Base-by-base conservation (phyloP, 2,329 filamentous ascomycete genomes). In the Apiospora sp. region DNA sequence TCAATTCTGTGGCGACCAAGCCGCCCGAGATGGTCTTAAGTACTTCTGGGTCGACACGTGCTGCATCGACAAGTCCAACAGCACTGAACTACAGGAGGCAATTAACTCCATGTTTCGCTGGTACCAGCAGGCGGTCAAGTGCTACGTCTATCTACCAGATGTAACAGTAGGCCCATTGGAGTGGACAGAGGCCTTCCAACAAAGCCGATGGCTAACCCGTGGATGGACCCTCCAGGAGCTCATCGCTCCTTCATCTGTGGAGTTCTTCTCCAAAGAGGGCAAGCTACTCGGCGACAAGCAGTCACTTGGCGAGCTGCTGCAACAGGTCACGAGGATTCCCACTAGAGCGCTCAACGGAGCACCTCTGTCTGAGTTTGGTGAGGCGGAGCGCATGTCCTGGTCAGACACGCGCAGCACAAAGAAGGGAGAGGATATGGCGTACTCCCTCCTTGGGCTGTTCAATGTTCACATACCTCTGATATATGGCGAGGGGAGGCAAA, bases 401-500 rank as follows among this genome's bases (percentile, higher is more conserved):
- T 77, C 75, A 37, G 73, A 75, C 1, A 58, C 68, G 16, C 71
- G 78, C 34, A 24, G 73, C 34, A 79, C 75, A 12, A 78, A 73
- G 10, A 73, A 75, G 24, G 49, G 70, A 69, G 74, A 80, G 69
- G 77, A 81, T 68, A 69, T 74, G 30, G 77, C 77, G 0, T 80
- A 80, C 69, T 78, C 74, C 46, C 67, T 81, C 3, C 68, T 81
- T 14, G 79, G 78, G 0, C 68, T 79, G 2, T 79, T 80, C 37
- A 73, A 71, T 30, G 71, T 80, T 16, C 77, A 76, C 46, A 76
- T 81, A 70, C 76, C 80, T 3, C 69, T 81, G 19, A 74, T 80
- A 12, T 81, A 80, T 46, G 78, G 79, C 19, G 78, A 81, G 64
- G 78, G 78, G 24, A 41, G 19, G 27, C 30, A 27, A 5, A 64